A percentile compares a stretch with the other conserved stretches of the same genome.
These are phyloP conservation scores for Corinectria fuckeliana DNA, from an alignment of 2,329 filamentous ascomycete genomes.

Conservation along the genomic window DNA sequence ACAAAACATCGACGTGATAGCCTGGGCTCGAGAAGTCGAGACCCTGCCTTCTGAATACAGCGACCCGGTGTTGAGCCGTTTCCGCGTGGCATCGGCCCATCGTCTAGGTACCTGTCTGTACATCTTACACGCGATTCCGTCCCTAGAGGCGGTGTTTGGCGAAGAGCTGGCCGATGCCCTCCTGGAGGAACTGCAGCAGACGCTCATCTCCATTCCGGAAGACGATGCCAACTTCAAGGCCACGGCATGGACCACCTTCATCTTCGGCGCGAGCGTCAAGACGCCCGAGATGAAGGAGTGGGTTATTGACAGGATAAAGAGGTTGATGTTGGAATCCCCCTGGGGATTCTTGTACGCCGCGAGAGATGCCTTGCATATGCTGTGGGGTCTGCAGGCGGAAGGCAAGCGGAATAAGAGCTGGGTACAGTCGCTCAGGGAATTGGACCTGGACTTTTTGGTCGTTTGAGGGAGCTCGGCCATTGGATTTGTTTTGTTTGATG, in stretches of 20 bases:
- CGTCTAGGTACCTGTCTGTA: constrained; percentile 55
- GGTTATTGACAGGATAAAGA: constrained; percentile 54
- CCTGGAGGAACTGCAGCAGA: constrained; percentile 53
- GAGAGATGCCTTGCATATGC: constrained; percentile 51
- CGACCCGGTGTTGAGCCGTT: constrained; percentile 44
- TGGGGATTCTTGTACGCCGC: constrained; percentile 59
- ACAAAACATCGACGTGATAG: constrained; percentile 48
- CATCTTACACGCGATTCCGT: constrained; percentile 49
- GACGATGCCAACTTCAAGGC: constrained; percentile 62
- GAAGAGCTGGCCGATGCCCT: constrained; percentile 43
- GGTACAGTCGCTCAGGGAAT: constrained; percentile 52
- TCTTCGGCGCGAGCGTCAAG: constrained; percentile 59
- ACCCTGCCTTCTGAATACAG: constrained; percentile 44
- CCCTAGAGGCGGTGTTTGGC: constrained; percentile 34
- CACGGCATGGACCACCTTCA: constrained; percentile 63
- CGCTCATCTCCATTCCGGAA: constrained; percentile 55
- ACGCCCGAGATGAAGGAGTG: constrained; percentile 51
- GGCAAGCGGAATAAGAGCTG: constrained; percentile 44
- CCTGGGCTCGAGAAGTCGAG: constrained; percentile 49
- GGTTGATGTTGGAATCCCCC: constrained; percentile 49
- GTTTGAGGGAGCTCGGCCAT: constrained; percentile 39
- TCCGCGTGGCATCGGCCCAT: constrained; percentile 51
- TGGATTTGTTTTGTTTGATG: background rate
- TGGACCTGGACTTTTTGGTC: constrained; percentile 52
- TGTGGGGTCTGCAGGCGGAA: constrained; percentile 50